These are phyloP conservation scores for Polytrichum commune DNA, from an alignment of 225 moss, liverwort and hornwort genomes.

Conservation along the genomic window DNA sequence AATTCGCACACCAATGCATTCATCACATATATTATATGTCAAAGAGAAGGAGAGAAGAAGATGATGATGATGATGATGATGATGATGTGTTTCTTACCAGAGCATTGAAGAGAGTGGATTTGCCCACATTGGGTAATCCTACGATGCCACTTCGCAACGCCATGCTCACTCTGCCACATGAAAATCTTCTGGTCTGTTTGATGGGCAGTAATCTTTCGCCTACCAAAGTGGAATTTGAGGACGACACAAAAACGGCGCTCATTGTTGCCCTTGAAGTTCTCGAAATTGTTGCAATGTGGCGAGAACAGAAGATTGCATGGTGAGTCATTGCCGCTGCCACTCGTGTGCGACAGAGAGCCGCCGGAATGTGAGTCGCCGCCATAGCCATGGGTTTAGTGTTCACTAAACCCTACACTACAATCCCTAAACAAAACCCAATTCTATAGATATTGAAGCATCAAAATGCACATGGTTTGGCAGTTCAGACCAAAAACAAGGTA, in stretches of 20 bases:
- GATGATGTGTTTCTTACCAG: constrained; percentile 35
- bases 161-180: constrained; percentile 61
- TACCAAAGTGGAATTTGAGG: constrained; percentile 17
- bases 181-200: constrained; percentile 28
- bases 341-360: constrained; percentile 37
- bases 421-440: too few species aligned
- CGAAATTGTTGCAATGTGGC: not conserved
- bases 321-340: constrained; percentile 30
- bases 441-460: too few species aligned
- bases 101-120: constrained; percentile 93
- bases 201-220: constrained; percentile 35
- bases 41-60: too few species aligned
- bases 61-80: not conserved
- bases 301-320: constrained; percentile 8
- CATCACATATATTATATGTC: too few species aligned
- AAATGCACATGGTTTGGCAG: too few species aligned
- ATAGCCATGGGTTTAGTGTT: constrained; percentile 18
- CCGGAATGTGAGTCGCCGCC: constrained; percentile 39
- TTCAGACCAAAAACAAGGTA: too few species aligned
- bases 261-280: not conserved
- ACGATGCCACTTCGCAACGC: constrained; percentile 92
- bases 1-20: too few species aligned
- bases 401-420: too few species aligned
- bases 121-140: constrained; percentile 93
- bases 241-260: constrained; percentile 15